Evolutionary conservation across 331 rosid species (phyloP), one percentile per base, ranked within the genome.

Genomic region (Malus hybrid): DNA sequence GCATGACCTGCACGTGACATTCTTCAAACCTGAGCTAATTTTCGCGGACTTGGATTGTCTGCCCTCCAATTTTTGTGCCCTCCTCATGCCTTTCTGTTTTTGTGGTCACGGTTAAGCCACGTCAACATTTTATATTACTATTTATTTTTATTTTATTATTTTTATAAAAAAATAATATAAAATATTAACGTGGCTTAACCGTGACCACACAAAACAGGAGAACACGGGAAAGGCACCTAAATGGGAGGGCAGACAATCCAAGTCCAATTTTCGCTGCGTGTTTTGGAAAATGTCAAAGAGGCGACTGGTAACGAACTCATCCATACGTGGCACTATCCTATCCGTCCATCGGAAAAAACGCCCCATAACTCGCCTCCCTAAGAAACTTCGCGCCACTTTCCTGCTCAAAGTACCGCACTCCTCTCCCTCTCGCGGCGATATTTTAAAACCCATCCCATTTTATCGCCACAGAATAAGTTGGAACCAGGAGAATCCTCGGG

Each of bases 301-400:
- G 42, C 39, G 5, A 19, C 50, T 73, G 12, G 31, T 33, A 60
- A 39, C 73, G 2, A 76, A 27, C 63, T 1, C 7, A 32, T 5
- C 4, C 7, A 16, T 39, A 75, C 86, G 87, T 80, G 93, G 34
- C 71, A 19, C 6, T 12, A 83, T 85, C 86, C 0, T 1, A 65
- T 14, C 76, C 81, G 83, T 86, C 5, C 1, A 6, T 4, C 7
- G 19, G 22, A 1, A 27, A 31, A 7, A 8, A 10, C 4, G 1
- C 1, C 61, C 19, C 27, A 5, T 66, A 31, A 33, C n/a, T 8
- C 42, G 76, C 10, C 15, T 15, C 4, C 4, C 2, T 10, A 48
- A 29, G 90, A 87, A 90, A 59, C 88, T 87, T 87, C 87, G 69
- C 7, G 29, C 48, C 62, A 24, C 36, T 54, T 77, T 79, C 90